Conservation (phyloP, 176 grass and related monocot genomes). For the Alopecurus myosuroides region DNA sequence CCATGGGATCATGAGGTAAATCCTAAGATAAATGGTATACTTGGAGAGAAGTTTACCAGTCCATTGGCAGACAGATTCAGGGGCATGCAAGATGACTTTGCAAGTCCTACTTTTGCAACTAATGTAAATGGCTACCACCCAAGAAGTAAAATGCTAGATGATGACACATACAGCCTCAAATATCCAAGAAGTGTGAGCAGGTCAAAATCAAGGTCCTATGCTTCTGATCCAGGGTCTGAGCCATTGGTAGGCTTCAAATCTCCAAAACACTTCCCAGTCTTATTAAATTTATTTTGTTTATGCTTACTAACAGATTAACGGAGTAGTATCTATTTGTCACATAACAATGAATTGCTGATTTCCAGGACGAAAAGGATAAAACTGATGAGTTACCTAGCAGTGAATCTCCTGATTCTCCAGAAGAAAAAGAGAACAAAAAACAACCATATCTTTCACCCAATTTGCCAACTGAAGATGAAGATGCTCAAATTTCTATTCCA, state of each 20-base stretch:
- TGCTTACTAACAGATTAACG: not conserved
- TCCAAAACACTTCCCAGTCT: constrained; percentile 4
- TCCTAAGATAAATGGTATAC: constrained; percentile 30
- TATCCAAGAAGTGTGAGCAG: constrained; percentile 43
- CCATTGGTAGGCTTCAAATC: constrained; percentile 39
- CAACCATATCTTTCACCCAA: constrained; percentile 21
- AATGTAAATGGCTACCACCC: constrained; percentile 41
- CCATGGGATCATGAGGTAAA: constrained; percentile 28
- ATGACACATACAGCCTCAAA: constrained; percentile 29
- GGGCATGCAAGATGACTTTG: constrained; percentile 38
- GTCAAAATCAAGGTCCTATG: constrained; percentile 38
- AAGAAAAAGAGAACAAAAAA: constrained; percentile 22
- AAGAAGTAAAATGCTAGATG: constrained; percentile 39
- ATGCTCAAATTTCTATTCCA: constrained; percentile 27
- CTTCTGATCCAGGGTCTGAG: constrained; percentile 45
- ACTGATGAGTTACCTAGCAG: constrained; percentile 23
- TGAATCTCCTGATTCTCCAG: constrained; percentile 22
- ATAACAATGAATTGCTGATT: too few species aligned
- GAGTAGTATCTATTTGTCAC: not conserved
- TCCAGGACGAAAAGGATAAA: constrained; percentile 29
- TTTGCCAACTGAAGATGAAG: constrained; percentile 34
- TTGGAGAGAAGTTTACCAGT: constrained; percentile 26
- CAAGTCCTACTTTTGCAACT: constrained; percentile 65
- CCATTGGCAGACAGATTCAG: constrained; percentile 29
- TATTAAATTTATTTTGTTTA: constrained; percentile 18